These are phyloP conservation scores for Artemisia argyi DNA, from an alignment of 129 eudicot genomes.

Conservation along the genomic window DNA sequence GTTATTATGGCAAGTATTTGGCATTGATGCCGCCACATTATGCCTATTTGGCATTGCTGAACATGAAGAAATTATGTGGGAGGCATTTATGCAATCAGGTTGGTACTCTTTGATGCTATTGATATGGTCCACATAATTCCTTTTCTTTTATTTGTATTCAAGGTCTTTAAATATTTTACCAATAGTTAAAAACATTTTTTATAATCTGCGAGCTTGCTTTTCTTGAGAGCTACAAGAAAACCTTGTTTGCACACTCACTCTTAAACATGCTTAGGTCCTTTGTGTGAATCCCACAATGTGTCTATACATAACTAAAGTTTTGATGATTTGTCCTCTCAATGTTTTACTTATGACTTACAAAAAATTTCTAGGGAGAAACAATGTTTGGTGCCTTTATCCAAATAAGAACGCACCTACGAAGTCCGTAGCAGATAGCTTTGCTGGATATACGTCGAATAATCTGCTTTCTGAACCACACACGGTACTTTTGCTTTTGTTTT, in stretches of 20 bases:
- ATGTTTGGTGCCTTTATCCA: constrained; percentile 94
- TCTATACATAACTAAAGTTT: neutral
- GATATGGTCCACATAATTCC: neutral
- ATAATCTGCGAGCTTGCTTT: too few relatives aligned
- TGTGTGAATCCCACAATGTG: too few relatives aligned
- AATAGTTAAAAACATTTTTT: neutral
- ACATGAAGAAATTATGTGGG: constrained; percentile 96
- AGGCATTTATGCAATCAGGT: constrained; percentile 69
- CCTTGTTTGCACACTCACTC: neutral
- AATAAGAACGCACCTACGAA: constrained; percentile 61
- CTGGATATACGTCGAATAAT: constrained; percentile 27
- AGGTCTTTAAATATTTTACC: neutral
- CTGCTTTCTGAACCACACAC: constrained; percentile 19
- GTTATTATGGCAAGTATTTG: constrained; percentile 96
- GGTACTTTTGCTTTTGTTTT: constrained; percentile 38
- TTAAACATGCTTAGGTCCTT: neutral
- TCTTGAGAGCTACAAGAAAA: neutral
- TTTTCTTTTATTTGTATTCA: constrained; percentile 11
- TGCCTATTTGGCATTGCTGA: constrained; percentile 82
- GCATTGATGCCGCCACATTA: constrained; percentile 73
- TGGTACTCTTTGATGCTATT: neutral
- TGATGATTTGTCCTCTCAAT: too few relatives aligned
- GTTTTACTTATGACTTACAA: neutral
- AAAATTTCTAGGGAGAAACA: constrained; percentile 60
- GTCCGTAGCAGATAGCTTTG: constrained; percentile 64